phyloP scores from a whole-genome alignment of 305 asterid genomes.

The Fraxinus xanthoxyloides region DNA sequence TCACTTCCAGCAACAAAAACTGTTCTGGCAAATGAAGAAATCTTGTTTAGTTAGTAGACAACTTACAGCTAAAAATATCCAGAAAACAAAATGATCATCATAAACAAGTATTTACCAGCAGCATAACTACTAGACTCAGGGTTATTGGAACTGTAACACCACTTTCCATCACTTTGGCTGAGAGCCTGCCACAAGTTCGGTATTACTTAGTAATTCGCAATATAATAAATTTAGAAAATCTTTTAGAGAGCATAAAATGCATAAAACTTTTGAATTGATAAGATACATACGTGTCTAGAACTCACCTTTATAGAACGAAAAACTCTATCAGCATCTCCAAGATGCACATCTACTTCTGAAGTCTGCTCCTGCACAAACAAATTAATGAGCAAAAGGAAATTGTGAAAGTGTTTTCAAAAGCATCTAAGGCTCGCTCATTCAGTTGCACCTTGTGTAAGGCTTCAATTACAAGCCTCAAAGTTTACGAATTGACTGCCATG shows the following conservation, averaged over 20 bases:
- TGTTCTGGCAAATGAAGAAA: not conserved
- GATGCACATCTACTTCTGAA: slow-evolving; percentile 57
- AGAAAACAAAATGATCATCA: not conserved
- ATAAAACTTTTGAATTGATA: not conserved
- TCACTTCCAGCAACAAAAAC: not conserved
- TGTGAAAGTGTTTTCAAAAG: not conserved
- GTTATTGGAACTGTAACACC: slow-evolving; percentile 46
- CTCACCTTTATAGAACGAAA: slow-evolving; percentile 76
- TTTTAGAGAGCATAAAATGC: slow-evolving; percentile 11
- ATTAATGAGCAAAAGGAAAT: slow-evolving; percentile 2
- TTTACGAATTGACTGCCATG: not conserved
- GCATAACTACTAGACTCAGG: slow-evolving; percentile 49
- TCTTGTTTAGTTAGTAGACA: not conserved
- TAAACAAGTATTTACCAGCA: slow-evolving; percentile 34
- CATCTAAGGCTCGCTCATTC: not conserved
- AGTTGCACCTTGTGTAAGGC: not conserved
- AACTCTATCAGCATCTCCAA: slow-evolving; percentile 63
- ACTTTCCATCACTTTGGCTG: slow-evolving; percentile 61
- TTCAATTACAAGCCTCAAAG: not conserved
- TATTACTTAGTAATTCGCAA: slow-evolving; percentile 20
- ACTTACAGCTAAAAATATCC: not conserved
- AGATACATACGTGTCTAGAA: slow-evolving; percentile 12
- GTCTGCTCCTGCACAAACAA: slow-evolving; percentile 60
- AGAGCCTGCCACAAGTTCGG: slow-evolving; percentile 36
- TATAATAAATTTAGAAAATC: not conserved